Percentiles rank a stretch among this genome's conserved stretches.
phyloP scores from a whole-genome alignment of 768 basidiomycete species.

The Chalciporus pseudorubinellus region DNA sequence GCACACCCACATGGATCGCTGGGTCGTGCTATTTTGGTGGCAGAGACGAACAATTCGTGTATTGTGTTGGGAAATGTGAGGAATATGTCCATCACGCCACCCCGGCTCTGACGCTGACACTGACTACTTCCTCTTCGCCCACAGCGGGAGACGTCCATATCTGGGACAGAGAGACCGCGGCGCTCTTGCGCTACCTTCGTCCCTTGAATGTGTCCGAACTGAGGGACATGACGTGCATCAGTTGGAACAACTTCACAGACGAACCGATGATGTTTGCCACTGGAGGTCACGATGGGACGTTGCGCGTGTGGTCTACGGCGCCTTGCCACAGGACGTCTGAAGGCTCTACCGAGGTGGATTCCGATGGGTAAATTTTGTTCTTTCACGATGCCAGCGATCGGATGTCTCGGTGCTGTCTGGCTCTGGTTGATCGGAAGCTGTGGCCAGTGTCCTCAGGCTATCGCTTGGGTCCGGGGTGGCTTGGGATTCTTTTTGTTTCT shows the following conservation, averaged over 20 bases:
- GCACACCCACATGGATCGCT: slow-evolving; percentile 62
- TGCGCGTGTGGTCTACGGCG: slow-evolving; percentile 68
- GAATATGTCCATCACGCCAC: not conserved
- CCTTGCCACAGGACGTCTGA: slow-evolving; percentile 1
- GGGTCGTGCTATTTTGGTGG: slow-evolving; percentile 83
- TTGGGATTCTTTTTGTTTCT: no score
- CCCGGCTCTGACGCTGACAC: not conserved
- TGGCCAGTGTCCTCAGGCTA: no score
- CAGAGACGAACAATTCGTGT: slow-evolving; percentile 71
- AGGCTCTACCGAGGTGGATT: slow-evolving; percentile 21
- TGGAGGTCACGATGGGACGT: slow-evolving; percentile 74
- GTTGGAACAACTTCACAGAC: slow-evolving; percentile 70
- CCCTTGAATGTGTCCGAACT: slow-evolving; percentile 46
- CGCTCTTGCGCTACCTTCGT: slow-evolving; percentile 64
- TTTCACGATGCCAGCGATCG: not conserved
- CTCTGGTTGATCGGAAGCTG: no score
- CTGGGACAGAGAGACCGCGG: slow-evolving; percentile 81
- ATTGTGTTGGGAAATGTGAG: slow-evolving; percentile 75
- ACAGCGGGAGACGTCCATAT: slow-evolving; percentile 79
- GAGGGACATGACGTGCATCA: slow-evolving; percentile 73
- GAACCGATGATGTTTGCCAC: slow-evolving; percentile 56
- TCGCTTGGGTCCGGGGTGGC: no score
- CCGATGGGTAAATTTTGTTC: slow-evolving; percentile 12
- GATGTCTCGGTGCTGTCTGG: not conserved
- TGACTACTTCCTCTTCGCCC: not conserved